Base-by-base conservation (phyloP, 129 eudicot genomes). In the Glebionis coronaria region DNA sequence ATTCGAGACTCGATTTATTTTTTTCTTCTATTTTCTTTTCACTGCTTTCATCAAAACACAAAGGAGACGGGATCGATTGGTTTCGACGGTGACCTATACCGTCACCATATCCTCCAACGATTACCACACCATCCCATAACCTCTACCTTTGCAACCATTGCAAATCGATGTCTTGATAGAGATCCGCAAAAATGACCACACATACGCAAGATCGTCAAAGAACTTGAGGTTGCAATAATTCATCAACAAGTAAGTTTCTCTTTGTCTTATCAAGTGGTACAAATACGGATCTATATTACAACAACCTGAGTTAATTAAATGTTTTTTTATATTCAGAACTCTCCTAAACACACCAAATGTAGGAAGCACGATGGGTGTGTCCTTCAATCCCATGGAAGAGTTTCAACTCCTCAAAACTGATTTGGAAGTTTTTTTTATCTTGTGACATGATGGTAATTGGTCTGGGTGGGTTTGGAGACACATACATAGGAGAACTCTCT, bases 401-500 rank as follows among this genome's bases (percentile, higher is more conserved):
- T 57, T 4, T 70, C 14, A 45, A 2, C 57, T 57, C 58, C 67
- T 70, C 45, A 70, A 70, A 70, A 20, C 57, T 45, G 2, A 3
- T 38, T 29, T 70, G 74, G 31, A 11, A 58, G 58, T 25, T 27
- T n/a, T n/a, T n/a, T n/a, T n/a, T n/a, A n/a, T n/a, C n/a, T n/a
- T n/a, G n/a, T n/a, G n/a, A n/a, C n/a, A n/a, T n/a, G n/a, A 28
- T 70, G n/a, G n/a, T 57, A 0, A 27, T 58, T 15, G 67, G 20
- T 1, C 7, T 46, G 15, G 74, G 74, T 57, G 74, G n/a, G 4
- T 57, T 27, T 16, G 67, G 74, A 45, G 2, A 0, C 5, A 9
- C 47, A 40, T 58, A 46, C 58, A 10, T 2, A 70, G 75, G 75
- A 45, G 58, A 45, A 57, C 74, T 45, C 67, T 42, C 28, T 56